These are phyloP conservation scores for Aspergillus hortae DNA, from an alignment of 2,329 filamentous ascomycete species.

Conservation along the genomic window DNA sequence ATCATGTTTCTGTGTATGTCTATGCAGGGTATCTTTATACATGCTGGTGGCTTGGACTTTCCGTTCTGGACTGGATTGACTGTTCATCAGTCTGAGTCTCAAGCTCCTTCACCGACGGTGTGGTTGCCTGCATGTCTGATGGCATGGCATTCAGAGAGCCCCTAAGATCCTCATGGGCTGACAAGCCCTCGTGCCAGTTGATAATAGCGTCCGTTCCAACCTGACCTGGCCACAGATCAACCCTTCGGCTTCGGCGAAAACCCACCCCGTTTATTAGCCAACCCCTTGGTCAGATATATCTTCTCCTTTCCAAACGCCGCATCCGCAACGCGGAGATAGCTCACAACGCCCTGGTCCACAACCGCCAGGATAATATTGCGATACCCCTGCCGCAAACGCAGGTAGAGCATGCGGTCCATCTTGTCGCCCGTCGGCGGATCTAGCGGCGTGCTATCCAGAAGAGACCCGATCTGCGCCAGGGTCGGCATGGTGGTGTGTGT, in stretches of 20 bases:
- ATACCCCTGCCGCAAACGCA: constrained; percentile 77
- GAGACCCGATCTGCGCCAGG: constrained; percentile 63
- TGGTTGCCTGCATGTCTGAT: too few relatives aligned
- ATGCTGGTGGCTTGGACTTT: too few relatives aligned
- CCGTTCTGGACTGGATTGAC: too few relatives aligned
- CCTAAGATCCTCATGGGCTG: too few relatives aligned
- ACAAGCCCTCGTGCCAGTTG: too few relatives aligned
- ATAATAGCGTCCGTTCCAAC: too few relatives aligned
- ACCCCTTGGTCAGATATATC: constrained; percentile 54
- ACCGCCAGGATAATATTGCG: constrained; percentile 82
- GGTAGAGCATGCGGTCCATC: constrained; percentile 58
- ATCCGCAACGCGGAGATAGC: constrained; percentile 79
- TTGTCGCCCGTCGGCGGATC: constrained; percentile 55
- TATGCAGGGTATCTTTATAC: too few relatives aligned
- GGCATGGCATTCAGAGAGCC: too few relatives aligned
- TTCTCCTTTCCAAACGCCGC: constrained; percentile 73
- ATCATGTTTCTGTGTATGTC: not conserved
- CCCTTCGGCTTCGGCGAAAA: constrained; percentile 28
- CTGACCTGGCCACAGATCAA: constrained; percentile 13
- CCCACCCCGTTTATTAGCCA: constrained; percentile 28
- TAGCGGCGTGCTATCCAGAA: constrained; percentile 72
- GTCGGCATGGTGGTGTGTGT: constrained; percentile 66
- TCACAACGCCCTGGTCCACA: constrained; percentile 85
- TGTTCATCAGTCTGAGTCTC: too few relatives aligned
- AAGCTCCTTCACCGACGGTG: too few relatives aligned